These are phyloP conservation scores for Termitomyces sp. DNA, from an alignment of 768 basidiomycete species.

Conservation along the genomic window DNA sequence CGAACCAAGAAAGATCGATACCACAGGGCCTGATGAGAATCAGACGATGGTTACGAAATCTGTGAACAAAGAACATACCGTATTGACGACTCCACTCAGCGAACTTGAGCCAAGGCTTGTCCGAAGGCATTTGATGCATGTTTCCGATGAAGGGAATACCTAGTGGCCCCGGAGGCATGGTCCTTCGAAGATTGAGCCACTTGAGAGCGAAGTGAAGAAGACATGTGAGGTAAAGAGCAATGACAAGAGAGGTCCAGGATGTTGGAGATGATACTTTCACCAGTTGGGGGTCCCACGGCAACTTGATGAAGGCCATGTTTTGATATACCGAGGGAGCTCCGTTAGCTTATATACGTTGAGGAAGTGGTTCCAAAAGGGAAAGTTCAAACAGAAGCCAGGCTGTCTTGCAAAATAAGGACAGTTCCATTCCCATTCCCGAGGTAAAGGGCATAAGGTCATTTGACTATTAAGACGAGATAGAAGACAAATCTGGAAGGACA, in stretches of 20 bases:
- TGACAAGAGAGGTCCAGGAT: not conserved
- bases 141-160: conserved; percentile 45
- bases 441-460: not conserved
- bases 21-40: conserved; percentile 30
- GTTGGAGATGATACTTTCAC: not conserved
- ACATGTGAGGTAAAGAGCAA: conserved; percentile 12
- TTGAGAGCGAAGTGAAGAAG: conserved; percentile 19
- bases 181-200: conserved; percentile 26
- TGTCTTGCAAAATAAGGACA: not conserved
- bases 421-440: not conserved
- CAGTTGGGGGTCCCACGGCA: not conserved
- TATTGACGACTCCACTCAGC: conserved; percentile 42
- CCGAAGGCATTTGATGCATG: conserved; percentile 36
- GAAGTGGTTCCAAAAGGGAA: not conserved
- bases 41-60: not conserved
- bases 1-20: conserved; percentile 38
- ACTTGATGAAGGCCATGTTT: not conserved
- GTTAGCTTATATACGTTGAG: not conserved
- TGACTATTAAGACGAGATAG: not conserved
- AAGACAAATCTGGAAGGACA: not conserved
- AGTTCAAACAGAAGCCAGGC: not conserved
- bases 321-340: not conserved
- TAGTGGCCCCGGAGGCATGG: conserved; percentile 44
- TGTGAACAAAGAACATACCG: conserved; percentile 24
- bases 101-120: conserved; percentile 47